Evolutionary conservation across 2,329 filamentous ascomycete species (phyloP), one percentile per base, ranked within the genome.

Genomic region (Fusarium nanum): DNA sequence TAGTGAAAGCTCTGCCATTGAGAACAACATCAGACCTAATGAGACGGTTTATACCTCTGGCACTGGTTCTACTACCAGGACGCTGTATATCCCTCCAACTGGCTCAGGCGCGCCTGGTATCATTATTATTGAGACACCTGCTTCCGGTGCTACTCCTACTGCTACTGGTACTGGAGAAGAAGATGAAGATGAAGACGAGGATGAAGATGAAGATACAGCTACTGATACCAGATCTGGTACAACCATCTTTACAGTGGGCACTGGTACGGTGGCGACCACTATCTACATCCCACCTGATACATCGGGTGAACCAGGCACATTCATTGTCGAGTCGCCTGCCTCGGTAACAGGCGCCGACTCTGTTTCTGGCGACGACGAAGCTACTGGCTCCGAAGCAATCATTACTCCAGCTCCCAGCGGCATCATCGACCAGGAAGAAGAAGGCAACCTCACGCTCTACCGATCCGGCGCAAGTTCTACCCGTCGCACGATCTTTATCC

Each of bases 361-460:
- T 6, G 3, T 4, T 13, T 13, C n/a, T 7, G 46, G 23, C 3
- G 22, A 30, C 4, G 22, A 27, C 3, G 28, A 61, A 8, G 7
- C 42, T 9, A 49, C 58, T 3, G 23, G 7, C 4, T 18, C 37
- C 27, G 56, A 42, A 8, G 28, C 58, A 11, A 5, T 22, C 0
- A 47, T 44, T 11, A 56, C 42, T n/a, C 42, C 56, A 4, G 18
- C 32, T 10, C 59, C 55, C 3, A 62, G 20, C 8, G 55, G 30
- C 6, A 22, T 52, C 6, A 6, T 41, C 2, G 44, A 45, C 2
- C 20, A n/a, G 3, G 45, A 25, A 1, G 41, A 0, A 2, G 44
- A 9, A 6, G 49, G 49, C 1, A 67, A 67, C 5, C 22, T 67
- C 13, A 67, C 62, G 6, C 47, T 67, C 2, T 67, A 61, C 20